phyloP scores from a whole-genome alignment of 2,329 filamentous ascomycete species.

The Fusarium nisikadoi region DNA sequence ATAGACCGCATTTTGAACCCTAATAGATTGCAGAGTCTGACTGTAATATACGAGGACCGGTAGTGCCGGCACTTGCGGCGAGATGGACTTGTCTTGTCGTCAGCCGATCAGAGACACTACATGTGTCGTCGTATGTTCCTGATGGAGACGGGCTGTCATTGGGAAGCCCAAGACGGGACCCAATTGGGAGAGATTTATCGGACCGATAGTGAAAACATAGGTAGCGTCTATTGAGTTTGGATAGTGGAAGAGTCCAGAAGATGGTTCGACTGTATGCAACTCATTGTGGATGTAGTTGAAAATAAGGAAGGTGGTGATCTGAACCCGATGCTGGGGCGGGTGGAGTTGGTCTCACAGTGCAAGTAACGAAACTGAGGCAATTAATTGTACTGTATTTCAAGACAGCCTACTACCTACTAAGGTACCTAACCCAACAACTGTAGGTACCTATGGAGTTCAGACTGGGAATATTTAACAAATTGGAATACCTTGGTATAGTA shows the following conservation, averaged over 20 bases:
- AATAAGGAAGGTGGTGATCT: slow-evolving; percentile 34
- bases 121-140: slow-evolving; percentile 3
- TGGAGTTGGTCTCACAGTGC: slow-evolving; percentile 26
- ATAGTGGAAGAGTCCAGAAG: neutral
- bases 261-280: neutral
- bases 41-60: neutral
- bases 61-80: neutral
- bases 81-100: neutral
- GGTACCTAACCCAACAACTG: neutral
- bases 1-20: slow-evolving; percentile 12
- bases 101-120: neutral
- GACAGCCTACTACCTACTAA: neutral
- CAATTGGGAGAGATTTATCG: neutral
- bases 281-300: slow-evolving; percentile 31
- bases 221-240: neutral
- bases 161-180: neutral
- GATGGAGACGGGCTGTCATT: neutral
- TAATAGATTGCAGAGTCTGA: neutral
- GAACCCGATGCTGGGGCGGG: slow-evolving; percentile 40
- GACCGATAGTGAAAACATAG: neutral
- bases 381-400: neutral
- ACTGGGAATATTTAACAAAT: neutral
- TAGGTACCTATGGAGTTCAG: neutral
- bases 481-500: too few species aligned
- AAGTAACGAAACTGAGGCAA: too few species aligned